Percentiles rank a stretch among this genome's conserved stretches.
These are phyloP conservation scores for Phytophthora fragariaefolia DNA, from an alignment of 352 stramenopile genomes.

Conservation along the genomic window DNA sequence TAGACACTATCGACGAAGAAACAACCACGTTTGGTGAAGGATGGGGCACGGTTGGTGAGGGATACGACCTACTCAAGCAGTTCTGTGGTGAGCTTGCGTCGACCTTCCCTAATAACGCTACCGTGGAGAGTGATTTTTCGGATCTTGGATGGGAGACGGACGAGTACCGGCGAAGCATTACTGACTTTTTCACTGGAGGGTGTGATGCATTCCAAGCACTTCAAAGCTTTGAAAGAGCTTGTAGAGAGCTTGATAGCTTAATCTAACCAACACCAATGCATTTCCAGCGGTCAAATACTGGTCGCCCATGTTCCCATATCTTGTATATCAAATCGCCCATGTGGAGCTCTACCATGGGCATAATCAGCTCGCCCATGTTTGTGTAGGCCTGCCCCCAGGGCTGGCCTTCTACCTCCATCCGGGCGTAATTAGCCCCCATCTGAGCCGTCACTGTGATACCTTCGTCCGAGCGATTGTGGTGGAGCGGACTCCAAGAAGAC, in stretches of 20 bases:
- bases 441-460: no score
- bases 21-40: neutral
- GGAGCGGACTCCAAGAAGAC: no score
- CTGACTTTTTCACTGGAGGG: slow-evolving; percentile 3
- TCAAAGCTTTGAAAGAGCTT: neutral
- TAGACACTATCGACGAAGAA: neutral
- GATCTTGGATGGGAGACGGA: slow-evolving; percentile 4
- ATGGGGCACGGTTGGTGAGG: neutral
- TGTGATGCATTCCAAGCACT: neutral
- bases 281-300: neutral
- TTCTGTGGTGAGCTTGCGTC: slow-evolving; percentile 3
- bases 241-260: neutral
- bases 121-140: slow-evolving; percentile 10
- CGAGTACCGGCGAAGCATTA: neutral
- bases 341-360: neutral
- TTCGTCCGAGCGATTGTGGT: no score
- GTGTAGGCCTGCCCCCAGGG: neutral
- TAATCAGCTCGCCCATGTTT: neutral
- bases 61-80: neutral
- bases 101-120: slow-evolving; percentile 1
- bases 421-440: no score
- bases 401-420: no score
- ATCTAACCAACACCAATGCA: neutral
- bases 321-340: neutral
- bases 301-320: neutral